Evolutionary conservation across 2,329 filamentous ascomycete genomes (phyloP), one percentile per base, ranked within the genome.

Genomic region (Lachnellula arida): DNA sequence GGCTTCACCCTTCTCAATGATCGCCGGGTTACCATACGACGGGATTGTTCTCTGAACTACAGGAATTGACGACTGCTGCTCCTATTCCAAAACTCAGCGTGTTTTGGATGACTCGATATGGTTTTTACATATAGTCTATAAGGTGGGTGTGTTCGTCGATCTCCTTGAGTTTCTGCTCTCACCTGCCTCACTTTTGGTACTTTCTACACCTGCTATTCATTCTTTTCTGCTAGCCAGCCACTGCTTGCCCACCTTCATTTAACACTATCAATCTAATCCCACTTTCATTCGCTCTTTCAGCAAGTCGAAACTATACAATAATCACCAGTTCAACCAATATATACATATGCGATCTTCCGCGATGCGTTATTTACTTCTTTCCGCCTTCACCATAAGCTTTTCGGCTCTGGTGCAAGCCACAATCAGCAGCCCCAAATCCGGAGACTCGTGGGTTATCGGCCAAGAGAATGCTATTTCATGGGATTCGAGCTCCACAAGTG

Each of bases 161-260:
- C 48, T 48, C 46, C 32, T 56, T 17, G 25, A 56, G 35, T 34
- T 49, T 56, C 17, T 51, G 22, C 28, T 49, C 50, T 50, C 14
- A 49, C 48, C 40, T 17, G 11, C 23, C 34, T 47, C 39, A 44
- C 17, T 51, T 22, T 37, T 51, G 39, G 19, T n/a, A 46, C 17
- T 32, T 56, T 49, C 34, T 49, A 46, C 22, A 46, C 42, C 40
- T 55, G 46, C 48, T 53, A 48, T 50, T 57, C 51, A 51, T 52
- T 54, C 53, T 49, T 57, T 53, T 48, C 54, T 60, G 59, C 59
- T 55, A 54, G 59, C 53, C 54, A 61, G 59, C 56, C 46, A 40
- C 49, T 54, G 23, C 52, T 59, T 46, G 49, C 46, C 53, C 44
- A 50, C 52, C 55, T 54, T 49, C 40, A 46, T 51, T 51, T 56